Evolutionary conservation across 2,329 filamentous ascomycete genomes (phyloP).

Genomic region (Metarhizium guizhouense): DNA sequence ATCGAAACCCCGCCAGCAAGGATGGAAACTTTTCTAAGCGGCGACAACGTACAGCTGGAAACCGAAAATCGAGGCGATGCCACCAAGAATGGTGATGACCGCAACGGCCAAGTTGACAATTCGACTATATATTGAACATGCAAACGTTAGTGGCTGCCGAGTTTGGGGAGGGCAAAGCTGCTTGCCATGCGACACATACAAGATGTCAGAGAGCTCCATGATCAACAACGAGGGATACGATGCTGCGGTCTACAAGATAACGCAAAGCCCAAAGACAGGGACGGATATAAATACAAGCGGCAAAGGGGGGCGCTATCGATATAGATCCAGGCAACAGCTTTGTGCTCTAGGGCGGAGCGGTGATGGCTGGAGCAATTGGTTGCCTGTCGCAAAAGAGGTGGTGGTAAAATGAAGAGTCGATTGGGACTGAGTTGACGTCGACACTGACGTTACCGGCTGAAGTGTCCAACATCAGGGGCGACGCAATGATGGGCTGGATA

Average conservation of each 20-base stretch:
- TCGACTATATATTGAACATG: constrained; percentile 50
- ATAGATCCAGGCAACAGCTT: constrained; percentile 5
- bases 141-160: constrained; percentile 22
- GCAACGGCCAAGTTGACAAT: constrained; percentile 88
- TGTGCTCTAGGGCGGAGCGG: background rate
- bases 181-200: constrained; percentile 47
- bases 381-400: constrained; percentile 2
- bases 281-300: background rate
- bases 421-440: background rate
- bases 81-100: constrained; percentile 79
- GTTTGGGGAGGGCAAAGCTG: background rate
- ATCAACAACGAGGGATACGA: constrained; percentile 21
- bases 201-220: constrained; percentile 90
- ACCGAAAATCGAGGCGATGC: constrained; percentile 62
- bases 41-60: constrained; percentile 44
- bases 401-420: constrained; percentile 4
- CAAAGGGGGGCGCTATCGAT: background rate
- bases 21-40: background rate
- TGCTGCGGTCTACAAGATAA: background rate
- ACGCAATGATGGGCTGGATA: background rate
- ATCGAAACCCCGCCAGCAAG: background rate
- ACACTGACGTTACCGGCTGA: constrained; percentile 5
- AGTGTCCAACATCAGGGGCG: background rate
- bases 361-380: constrained; percentile 2
- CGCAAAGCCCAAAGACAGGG: background rate